Conservation (phyloP, 768 basidiomycete species). For the Paxillus involutus region DNA sequence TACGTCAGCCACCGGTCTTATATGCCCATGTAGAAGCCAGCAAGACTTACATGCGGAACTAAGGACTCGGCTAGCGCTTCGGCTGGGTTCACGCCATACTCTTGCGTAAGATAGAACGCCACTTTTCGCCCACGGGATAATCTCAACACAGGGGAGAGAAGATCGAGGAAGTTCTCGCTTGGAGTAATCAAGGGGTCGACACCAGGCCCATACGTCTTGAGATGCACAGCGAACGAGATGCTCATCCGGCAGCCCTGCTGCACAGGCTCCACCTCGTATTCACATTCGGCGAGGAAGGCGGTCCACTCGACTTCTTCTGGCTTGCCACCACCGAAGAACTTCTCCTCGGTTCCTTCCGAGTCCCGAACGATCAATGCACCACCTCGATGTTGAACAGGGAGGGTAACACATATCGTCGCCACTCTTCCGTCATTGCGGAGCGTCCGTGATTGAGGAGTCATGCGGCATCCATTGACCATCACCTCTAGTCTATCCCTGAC, state of each 20-base stretch:
- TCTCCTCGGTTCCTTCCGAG: slow-evolving; percentile 55
- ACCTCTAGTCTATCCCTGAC: slow-evolving; percentile 72
- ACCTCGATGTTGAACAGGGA: slow-evolving; percentile 74
- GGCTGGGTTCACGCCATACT: slow-evolving; percentile 70
- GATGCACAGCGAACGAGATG: slow-evolving; percentile 69
- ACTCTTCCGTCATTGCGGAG: slow-evolving; percentile 64
- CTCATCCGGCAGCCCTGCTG: slow-evolving; percentile 68
- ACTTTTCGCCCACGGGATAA: slow-evolving; percentile 68
- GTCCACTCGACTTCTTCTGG: slow-evolving; percentile 75
- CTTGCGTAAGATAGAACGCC: slow-evolving; percentile 68
- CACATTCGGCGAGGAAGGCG: slow-evolving; percentile 72
- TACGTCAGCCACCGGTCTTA: not conserved
- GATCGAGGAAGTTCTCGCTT: slow-evolving; percentile 71
- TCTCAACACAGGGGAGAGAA: slow-evolving; percentile 71
- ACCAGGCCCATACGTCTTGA: slow-evolving; percentile 65
- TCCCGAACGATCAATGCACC: slow-evolving; percentile 63
- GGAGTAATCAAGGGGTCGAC: slow-evolving; percentile 70
- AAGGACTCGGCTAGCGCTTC: slow-evolving; percentile 68
- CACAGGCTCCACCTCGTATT: slow-evolving; percentile 71
- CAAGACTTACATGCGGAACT: slow-evolving; percentile 60
- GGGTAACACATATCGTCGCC: slow-evolving; percentile 70
- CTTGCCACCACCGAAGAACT: slow-evolving; percentile 61
- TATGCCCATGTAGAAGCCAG: not conserved
- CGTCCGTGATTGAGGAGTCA: slow-evolving; percentile 53
- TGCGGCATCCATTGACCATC: slow-evolving; percentile 56